Percentiles rank a stretch among this genome's conserved stretches.
These are phyloP conservation scores for Rhynchosporium secalis DNA, from an alignment of 2,329 filamentous ascomycete genomes.

Conservation along the genomic window DNA sequence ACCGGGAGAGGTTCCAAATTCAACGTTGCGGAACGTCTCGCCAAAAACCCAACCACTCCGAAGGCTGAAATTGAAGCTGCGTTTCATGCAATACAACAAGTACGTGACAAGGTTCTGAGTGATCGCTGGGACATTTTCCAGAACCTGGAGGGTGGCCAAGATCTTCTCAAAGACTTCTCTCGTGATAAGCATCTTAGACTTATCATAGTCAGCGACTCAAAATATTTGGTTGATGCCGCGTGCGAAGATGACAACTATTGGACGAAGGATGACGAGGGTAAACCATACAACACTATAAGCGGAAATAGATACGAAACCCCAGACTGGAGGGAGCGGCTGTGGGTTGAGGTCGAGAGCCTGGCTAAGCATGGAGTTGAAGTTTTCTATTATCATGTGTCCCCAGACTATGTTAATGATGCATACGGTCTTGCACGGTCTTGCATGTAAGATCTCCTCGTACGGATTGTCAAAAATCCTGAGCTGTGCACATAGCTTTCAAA, in stretches of 20 bases:
- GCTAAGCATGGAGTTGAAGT: conserved; percentile 21
- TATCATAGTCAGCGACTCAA: conserved; percentile 13
- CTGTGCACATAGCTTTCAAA: no score
- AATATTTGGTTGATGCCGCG: conserved; percentile 7
- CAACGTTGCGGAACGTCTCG: conserved; percentile 14
- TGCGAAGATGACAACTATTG: not conserved
- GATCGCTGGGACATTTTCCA: conserved; percentile 7
- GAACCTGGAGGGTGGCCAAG: not conserved
- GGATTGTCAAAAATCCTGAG: no score
- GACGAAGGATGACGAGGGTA: not conserved
- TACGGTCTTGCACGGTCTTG: conserved; percentile 17
- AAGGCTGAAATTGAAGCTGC: conserved; percentile 21
- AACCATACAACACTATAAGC: not conserved
- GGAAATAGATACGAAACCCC: conserved; percentile 7
- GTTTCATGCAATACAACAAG: conserved; percentile 11
- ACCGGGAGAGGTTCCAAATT: conserved; percentile 3
- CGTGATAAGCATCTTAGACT: conserved; percentile 4
- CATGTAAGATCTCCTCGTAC: not conserved
- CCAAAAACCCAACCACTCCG: conserved; percentile 14
- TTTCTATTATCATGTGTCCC: conserved; percentile 19
- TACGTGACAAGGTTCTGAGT: conserved; percentile 8
- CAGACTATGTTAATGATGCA: conserved; percentile 17
- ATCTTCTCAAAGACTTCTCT: not conserved
- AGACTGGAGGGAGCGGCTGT: conserved; percentile 1
- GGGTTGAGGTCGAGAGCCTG: conserved; percentile 14